Base-by-base conservation (phyloP, 208 protist species). In the Phytomonas francai region DNA sequence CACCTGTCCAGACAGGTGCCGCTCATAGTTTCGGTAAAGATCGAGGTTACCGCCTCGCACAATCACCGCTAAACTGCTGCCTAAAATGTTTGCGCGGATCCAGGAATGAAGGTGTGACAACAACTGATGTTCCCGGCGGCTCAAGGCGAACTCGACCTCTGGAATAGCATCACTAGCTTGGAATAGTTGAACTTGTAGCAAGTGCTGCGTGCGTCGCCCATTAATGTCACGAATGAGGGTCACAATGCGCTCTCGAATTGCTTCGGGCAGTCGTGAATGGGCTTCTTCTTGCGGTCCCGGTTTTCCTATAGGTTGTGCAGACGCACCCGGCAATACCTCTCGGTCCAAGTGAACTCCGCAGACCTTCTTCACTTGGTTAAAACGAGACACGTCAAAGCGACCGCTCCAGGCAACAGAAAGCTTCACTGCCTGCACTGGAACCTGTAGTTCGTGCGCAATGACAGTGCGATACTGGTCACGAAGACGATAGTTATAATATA, bases 321-420 rank as follows among this genome's bases (percentile, higher is more conserved):
- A 19, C 14, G 25, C n/a, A 9, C 19, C 16, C 0, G 45, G 56
- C n/a, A 82, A 61, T 22, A 59, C 30, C 5, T 57, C 59, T 5
- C 79, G 61, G 45, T 77, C 71, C 6, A 92, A 28, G 34, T 57
- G 72, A 34, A 95, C 87, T 5, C 90, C 87, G 32, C 87, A 93
- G 16, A 93, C 90, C 72, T 91, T 92, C 68, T 83, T 81, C 60
- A 85, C 76, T 30, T 79, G 73, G 33, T 79, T 67, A 49, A 95
- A 95, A 31, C 68, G 80, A 14, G 62, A 64, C 27, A 91, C 84
- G 60, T 92, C 79, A 62, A 95, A 93, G 49, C 90, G 87, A 2
- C 90, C 87, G 32, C 81, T 83, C 88, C 90, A 95, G 42, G 83
- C 85, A 28, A 93, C 82, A 16, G 90, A 95, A 16, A 95, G 83